These are phyloP conservation scores for Simplicillium aogashimaense DNA, from an alignment of 2,329 filamentous ascomycete species.

Conservation along the genomic window DNA sequence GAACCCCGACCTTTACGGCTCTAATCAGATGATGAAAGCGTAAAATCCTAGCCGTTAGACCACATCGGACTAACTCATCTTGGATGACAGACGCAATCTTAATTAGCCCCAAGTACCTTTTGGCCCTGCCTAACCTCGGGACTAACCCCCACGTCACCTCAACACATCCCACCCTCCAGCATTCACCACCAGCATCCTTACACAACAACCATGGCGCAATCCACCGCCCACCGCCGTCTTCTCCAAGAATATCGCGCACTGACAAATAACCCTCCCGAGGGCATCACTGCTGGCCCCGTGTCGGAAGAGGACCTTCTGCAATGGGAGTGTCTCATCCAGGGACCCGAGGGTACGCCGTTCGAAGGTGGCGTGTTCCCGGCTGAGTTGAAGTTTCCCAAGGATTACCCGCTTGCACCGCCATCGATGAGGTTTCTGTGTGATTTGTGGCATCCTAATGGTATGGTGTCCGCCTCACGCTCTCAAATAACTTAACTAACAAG, in stretches of 20 bases:
- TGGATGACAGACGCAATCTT: conserved; percentile 1
- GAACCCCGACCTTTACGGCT: conserved; percentile 13
- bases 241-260: conserved; percentile 95
- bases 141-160: neutral
- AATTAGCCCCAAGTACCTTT: too few relatives aligned
- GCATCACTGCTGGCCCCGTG: conserved; percentile 89
- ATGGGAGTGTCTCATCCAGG: conserved; percentile 95
- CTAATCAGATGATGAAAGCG: conserved; percentile 9
- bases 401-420: conserved; percentile 93
- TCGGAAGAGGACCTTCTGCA: conserved; percentile 90
- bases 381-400: conserved; percentile 87
- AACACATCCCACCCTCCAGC: neutral
- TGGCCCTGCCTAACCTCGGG: neutral
- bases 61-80: conserved; percentile 8
- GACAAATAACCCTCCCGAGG: conserved; percentile 90
- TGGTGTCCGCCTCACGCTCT: neutral
- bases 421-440: conserved; percentile 93
- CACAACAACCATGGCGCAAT: conserved; percentile 39
- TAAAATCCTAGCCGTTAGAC: conserved; percentile 14
- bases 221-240: conserved; percentile 66
- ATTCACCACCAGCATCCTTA: neutral
- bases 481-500: neutral
- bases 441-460: conserved; percentile 95
- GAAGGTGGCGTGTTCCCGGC: conserved; percentile 94
- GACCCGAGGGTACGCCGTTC: conserved; percentile 90